A percentile compares a stretch with the other conserved stretches of the same genome.
These are phyloP conservation scores for Alternaria triticimaculans DNA, from an alignment of 2,329 filamentous ascomycete genomes.

Conservation along the genomic window DNA sequence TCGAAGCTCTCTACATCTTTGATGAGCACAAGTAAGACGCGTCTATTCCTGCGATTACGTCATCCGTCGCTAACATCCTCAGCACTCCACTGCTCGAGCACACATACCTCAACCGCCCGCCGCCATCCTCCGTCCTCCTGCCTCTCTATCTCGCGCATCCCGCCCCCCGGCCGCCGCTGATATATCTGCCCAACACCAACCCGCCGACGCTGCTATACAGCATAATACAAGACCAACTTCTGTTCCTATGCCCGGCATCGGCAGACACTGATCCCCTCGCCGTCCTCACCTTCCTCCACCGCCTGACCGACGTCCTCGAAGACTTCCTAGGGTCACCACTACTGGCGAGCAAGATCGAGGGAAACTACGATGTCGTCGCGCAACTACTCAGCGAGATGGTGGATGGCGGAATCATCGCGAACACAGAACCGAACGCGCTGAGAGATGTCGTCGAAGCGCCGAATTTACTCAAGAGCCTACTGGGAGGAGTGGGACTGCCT, in stretches of 20 bases:
- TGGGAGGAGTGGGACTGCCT: slow-evolving; percentile 86
- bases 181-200: slow-evolving; percentile 81
- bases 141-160: slow-evolving; percentile 87
- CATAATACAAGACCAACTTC: slow-evolving; percentile 82
- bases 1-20: slow-evolving; percentile 96
- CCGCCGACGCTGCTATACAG: slow-evolving; percentile 91
- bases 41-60: neutral
- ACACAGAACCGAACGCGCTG: slow-evolving; percentile 91
- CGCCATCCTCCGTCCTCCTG: slow-evolving; percentile 76
- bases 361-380: slow-evolving; percentile 89
- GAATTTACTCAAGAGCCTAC: slow-evolving; percentile 84
- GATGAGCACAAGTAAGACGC: slow-evolving; percentile 87
- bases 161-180: slow-evolving; percentile 79
- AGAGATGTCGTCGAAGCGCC: slow-evolving; percentile 92
- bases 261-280: slow-evolving; percentile 87
- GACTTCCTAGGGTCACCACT: slow-evolving; percentile 92
- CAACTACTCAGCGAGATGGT: slow-evolving; percentile 96
- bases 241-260: slow-evolving; percentile 85
- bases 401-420: slow-evolving; percentile 86
- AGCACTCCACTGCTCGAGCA: slow-evolving; percentile 89
- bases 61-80: slow-evolving; percentile 18
- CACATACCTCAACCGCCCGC: slow-evolving; percentile 82
- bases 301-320: slow-evolving; percentile 89
- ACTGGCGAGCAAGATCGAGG: slow-evolving; percentile 84
- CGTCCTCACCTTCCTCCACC: slow-evolving; percentile 91